Evolutionary conservation across 164 flowering plant species (phyloP).

Genomic region (Magnolia changhungtana): DNA sequence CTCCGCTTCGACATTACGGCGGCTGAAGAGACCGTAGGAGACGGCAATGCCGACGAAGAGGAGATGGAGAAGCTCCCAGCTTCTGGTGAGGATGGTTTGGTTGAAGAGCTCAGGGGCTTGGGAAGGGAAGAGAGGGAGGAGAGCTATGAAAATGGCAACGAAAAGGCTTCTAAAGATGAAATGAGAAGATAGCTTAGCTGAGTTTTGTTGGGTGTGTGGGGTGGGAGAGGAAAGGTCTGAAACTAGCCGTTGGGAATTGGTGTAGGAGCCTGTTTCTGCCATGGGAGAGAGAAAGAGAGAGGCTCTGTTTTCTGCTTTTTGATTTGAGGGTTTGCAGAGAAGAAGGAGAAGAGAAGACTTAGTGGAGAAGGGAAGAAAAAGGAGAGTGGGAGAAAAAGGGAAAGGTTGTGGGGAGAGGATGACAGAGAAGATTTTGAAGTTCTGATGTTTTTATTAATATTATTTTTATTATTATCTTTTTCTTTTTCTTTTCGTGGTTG

Average conservation of each 20-base stretch:
- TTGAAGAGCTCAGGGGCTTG: conserved; percentile 73
- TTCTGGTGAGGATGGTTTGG: conserved; percentile 46
- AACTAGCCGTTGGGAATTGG: conserved; percentile 14
- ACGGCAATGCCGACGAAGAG: conserved; percentile 85
- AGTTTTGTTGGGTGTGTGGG: conserved; percentile 24
- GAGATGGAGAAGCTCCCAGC: conserved; percentile 93
- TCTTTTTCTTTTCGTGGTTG: neutral
- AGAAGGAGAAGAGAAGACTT: conserved; percentile 42
- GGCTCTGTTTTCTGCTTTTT: neutral
- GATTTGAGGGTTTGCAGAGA: conserved; percentile 6
- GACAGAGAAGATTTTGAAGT: neutral
- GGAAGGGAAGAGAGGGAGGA: conserved; percentile 64
- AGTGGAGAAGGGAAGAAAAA: conserved; percentile 42
- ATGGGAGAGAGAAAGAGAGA: conserved; percentile 7
- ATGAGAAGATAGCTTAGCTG: conserved; percentile 41
- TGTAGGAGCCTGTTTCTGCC: conserved; percentile 9
- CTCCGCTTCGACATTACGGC: conserved; percentile 42
- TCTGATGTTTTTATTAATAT: neutral
- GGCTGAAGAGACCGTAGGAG: conserved; percentile 84
- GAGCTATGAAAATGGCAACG: conserved; percentile 34
- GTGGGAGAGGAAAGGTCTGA: conserved; percentile 14
- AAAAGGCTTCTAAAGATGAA: conserved; percentile 45
- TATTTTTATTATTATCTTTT: neutral
- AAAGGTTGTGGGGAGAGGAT: conserved; percentile 23
- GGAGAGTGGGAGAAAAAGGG: conserved; percentile 17